These are phyloP conservation scores for Cladosporium sphaerospermum DNA, from an alignment of 2,329 filamentous ascomycete genomes.

Conservation along the genomic window DNA sequence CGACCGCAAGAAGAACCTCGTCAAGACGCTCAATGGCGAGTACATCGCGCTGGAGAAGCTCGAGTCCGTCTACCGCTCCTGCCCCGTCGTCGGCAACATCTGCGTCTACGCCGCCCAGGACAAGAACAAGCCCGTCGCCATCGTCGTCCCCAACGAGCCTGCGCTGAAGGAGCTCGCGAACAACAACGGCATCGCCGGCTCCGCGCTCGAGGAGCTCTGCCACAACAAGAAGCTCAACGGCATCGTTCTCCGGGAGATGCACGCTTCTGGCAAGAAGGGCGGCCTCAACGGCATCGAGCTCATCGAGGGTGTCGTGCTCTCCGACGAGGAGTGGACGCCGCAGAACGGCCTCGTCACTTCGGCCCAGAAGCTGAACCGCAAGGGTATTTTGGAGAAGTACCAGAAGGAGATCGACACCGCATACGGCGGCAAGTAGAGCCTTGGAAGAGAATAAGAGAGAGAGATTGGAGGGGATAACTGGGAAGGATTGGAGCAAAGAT, in stretches of 20 bases:
- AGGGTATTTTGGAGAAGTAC: conserved; percentile 45
- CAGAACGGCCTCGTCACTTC: conserved; percentile 54
- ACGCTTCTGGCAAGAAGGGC: conserved; percentile 57
- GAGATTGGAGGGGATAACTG: background rate
- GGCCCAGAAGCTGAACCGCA: conserved; percentile 49
- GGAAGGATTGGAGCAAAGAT: background rate
- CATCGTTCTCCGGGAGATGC: conserved; percentile 64
- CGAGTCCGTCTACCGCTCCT: conserved; percentile 81
- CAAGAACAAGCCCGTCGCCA: conserved; percentile 71
- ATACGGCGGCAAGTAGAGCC: conserved; percentile 28
- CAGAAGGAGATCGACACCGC: conserved; percentile 45
- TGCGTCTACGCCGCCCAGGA: conserved; percentile 76
- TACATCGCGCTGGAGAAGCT: conserved; percentile 96
- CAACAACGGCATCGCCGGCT: conserved; percentile 55
- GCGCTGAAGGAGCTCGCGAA: conserved; percentile 51
- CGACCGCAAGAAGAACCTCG: conserved; percentile 95
- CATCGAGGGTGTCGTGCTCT: conserved; percentile 68
- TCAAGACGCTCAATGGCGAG: conserved; percentile 92
- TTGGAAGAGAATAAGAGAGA: background rate
- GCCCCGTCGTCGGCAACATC: conserved; percentile 73
- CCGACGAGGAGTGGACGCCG: conserved; percentile 84
- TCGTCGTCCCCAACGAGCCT: conserved; percentile 61
- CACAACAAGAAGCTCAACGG: conserved; percentile 58
- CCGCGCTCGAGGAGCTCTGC: conserved; percentile 60
- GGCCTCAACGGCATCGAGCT: conserved; percentile 67